phyloP scores from a whole-genome alignment of 345 rosid species.

The Stellera chamaejasme region DNA sequence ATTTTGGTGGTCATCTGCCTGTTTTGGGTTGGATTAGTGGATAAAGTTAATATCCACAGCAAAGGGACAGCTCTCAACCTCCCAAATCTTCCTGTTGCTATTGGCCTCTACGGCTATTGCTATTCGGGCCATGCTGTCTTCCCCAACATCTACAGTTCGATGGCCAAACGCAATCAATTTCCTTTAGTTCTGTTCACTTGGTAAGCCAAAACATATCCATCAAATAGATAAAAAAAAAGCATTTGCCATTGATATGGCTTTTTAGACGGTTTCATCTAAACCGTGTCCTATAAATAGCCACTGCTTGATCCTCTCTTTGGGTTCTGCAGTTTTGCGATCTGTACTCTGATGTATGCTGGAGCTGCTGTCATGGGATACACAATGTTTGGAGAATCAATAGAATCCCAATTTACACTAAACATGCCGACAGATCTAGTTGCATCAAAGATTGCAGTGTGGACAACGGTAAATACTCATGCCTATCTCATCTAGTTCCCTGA shows the following conservation, averaged over 20 bases:
- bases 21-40: conserved; percentile 85
- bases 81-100: conserved; percentile 78
- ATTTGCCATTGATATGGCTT: not conserved
- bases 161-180: conserved; percentile 69
- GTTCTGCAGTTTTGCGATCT: conserved; percentile 52
- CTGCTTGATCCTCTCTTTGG: not conserved
- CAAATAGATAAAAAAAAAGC: not conserved
- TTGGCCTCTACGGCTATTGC: conserved; percentile 92
- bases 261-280: not conserved
- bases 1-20: conserved; percentile 69
- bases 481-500: too few species aligned
- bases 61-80: conserved; percentile 60
- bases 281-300: not conserved
- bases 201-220: conserved; percentile 24
- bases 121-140: conserved; percentile 98
- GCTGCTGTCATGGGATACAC: conserved; percentile 83
- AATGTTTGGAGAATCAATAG: conserved; percentile 73
- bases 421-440: conserved; percentile 76
- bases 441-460: conserved; percentile 95
- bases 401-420: conserved; percentile 88
- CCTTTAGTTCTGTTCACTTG: conserved; percentile 65
- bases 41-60: conserved; percentile 59
- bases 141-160: conserved; percentile 89
- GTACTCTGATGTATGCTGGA: conserved; percentile 75
- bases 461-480: conserved; percentile 39